Evolutionary conservation across 371 early-diverging fungal genomes (phyloP).

Genomic region (Neoconidiobolus thromboides): DNA sequence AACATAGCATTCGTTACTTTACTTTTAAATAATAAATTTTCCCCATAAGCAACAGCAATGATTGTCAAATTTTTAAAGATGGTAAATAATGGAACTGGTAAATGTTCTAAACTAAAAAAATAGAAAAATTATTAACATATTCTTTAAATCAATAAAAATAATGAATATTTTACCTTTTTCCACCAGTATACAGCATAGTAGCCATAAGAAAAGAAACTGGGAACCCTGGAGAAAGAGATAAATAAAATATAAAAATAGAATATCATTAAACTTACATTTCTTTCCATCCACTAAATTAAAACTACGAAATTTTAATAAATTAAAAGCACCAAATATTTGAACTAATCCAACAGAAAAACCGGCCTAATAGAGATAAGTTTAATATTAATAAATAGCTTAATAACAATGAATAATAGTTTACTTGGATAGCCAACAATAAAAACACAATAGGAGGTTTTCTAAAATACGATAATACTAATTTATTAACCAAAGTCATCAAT

Average conservation of each 20-base stretch:
- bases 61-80: constrained; percentile 98
- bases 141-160: not conserved
- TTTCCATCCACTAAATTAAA: constrained; percentile 10
- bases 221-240: constrained; percentile 47
- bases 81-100: constrained; percentile 90
- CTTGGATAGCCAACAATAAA: constrained; percentile 73
- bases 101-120: constrained; percentile 49
- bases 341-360: constrained; percentile 16
- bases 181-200: constrained; percentile 96
- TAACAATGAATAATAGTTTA: constrained; percentile 10
- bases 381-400: not conserved
- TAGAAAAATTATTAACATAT: not conserved
- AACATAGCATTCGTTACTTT: constrained; percentile 59
- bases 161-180: constrained; percentile 31
- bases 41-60: constrained; percentile 90
- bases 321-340: constrained; percentile 13
- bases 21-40: constrained; percentile 63
- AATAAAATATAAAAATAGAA: constrained; percentile 8
- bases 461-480: constrained; percentile 73
- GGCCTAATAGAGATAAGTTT: constrained; percentile 9
- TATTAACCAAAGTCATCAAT: constrained; percentile 93
- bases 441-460: constrained; percentile 71
- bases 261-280: constrained; percentile 12
- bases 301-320: constrained; percentile 13
- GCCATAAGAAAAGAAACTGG: constrained; percentile 70